Percentiles rank a stretch among this genome's conserved stretches.
Evolutionary conservation across 2,329 filamentous ascomycete species (phyloP).

Genomic region (Ceratocystis lukuohia): DNA sequence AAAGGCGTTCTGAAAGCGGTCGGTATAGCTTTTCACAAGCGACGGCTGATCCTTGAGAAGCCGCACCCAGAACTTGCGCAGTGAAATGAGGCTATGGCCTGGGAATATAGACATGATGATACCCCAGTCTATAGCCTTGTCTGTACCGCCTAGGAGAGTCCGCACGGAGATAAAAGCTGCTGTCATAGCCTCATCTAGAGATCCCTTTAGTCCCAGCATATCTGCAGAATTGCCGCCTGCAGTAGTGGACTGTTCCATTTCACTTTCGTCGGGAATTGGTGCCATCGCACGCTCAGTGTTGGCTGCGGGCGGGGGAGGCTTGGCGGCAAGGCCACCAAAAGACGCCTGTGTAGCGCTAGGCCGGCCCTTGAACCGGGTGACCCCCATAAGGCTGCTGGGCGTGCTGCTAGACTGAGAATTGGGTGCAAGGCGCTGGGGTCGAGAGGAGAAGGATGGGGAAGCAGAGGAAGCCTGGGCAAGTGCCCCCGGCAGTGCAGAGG

Average conservation of each 20-base stretch:
- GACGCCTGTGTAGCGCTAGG: conserved; percentile 12
- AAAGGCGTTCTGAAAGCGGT: conserved; percentile 52
- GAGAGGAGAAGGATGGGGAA: background rate
- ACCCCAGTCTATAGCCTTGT: conserved; percentile 48
- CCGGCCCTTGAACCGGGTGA: conserved; percentile 16
- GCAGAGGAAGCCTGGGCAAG: background rate
- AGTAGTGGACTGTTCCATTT: background rate
- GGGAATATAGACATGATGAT: conserved; percentile 44
- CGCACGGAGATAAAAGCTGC: conserved; percentile 46
- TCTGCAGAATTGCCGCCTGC: background rate
- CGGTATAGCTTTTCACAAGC: conserved; percentile 28
- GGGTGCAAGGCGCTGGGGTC: background rate
- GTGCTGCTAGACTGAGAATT: background rate
- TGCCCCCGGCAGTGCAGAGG: background rate
- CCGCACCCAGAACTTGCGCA: conserved; percentile 46
- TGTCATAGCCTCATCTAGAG: conserved; percentile 29
- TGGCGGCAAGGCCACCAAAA: conserved; percentile 11
- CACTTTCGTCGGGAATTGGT: conserved; percentile 12
- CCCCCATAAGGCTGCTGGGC: conserved; percentile 4
- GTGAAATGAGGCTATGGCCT: conserved; percentile 35
- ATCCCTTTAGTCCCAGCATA: conserved; percentile 3
- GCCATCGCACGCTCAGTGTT: conserved; percentile 18
- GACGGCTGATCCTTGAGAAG: conserved; percentile 25
- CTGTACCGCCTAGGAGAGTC: conserved; percentile 46
- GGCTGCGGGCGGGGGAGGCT: conserved; percentile 9